Conservation (phyloP, 2,329 filamentous ascomycete species). For the Xylaria sp. region DNA sequence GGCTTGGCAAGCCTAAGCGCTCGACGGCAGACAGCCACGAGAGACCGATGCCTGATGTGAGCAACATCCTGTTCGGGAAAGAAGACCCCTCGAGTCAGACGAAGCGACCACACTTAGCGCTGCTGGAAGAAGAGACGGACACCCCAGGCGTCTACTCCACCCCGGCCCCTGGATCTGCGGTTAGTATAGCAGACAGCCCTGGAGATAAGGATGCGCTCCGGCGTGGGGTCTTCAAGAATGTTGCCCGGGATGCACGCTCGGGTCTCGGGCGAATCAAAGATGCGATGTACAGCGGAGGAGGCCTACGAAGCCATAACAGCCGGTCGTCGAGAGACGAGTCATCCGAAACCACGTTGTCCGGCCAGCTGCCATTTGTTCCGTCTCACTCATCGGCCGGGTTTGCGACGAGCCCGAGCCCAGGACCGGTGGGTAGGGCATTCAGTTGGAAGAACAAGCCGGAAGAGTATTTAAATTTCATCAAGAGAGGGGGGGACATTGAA, state of each 20-base stretch:
- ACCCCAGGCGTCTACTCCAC: conserved; percentile 47
- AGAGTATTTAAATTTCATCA: conserved; percentile 54
- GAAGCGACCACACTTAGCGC: conserved; percentile 54
- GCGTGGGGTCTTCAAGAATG: conserved; percentile 74
- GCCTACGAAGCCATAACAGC: conserved; percentile 54
- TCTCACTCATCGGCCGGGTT: conserved; percentile 41
- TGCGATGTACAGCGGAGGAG: conserved; percentile 65
- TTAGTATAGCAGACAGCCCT: conserved; percentile 50
- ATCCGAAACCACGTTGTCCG: conserved; percentile 41
- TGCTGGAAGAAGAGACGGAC: conserved; percentile 56
- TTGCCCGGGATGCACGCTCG: conserved; percentile 79
- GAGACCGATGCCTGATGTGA: conserved; percentile 49
- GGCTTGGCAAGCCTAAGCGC: conserved; percentile 86
- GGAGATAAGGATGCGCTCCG: conserved; percentile 61
- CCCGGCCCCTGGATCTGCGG: conserved; percentile 48
- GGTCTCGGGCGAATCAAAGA: conserved; percentile 86
- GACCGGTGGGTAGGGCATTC: conserved; percentile 54
- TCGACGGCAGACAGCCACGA: conserved; percentile 51
- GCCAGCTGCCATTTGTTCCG: conserved; percentile 41
- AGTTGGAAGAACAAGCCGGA: conserved; percentile 68
- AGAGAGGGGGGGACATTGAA: conserved; percentile 39
- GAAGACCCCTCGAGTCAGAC: conserved; percentile 55
- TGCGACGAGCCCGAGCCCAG: conserved; percentile 41
- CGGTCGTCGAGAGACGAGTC: conserved; percentile 63
- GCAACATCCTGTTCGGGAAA: conserved; percentile 56